Evolutionary conservation across 73 alveolate species (phyloP).

Genomic region (Durusdinium trenchii): DNA sequence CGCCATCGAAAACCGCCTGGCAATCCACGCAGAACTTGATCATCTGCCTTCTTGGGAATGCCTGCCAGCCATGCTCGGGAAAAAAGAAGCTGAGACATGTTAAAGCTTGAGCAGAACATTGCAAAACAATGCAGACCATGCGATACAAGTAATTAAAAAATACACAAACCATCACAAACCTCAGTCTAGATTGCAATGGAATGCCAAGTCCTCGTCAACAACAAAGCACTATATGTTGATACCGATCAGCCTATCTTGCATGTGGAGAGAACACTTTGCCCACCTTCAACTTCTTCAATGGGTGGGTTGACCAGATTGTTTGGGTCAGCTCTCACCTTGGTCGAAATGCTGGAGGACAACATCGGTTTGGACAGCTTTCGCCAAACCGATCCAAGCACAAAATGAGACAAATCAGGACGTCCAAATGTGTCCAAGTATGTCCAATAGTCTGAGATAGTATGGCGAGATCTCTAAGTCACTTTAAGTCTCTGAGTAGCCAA

Average conservation of each 20-base stretch:
- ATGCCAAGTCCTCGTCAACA: too few species aligned
- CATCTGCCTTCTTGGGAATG: conserved; percentile 86
- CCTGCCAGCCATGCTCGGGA: too few species aligned
- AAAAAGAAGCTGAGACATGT: neutral
- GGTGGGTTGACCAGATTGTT: conserved; percentile 89
- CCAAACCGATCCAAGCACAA: neutral
- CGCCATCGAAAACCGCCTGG: too few species aligned
- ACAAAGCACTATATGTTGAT: too few species aligned
- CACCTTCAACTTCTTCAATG: conserved; percentile 78
- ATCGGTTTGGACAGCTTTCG: neutral
- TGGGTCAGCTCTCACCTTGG: conserved; percentile 88
- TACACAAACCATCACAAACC: neutral
- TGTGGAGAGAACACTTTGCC: neutral
- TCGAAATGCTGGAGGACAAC: neutral
- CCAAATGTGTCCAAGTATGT: neutral
- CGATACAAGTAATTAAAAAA: neutral
- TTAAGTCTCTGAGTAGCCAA: neutral
- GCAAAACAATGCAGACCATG: neutral
- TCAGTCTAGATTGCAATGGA: too few species aligned
- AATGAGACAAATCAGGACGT: neutral
- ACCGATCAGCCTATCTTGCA: too few species aligned
- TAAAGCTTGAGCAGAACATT: neutral
- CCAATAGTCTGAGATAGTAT: too few species aligned
- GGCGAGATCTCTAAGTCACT: too few species aligned
- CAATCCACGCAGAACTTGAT: conserved; percentile 77